Conservation (phyloP, 202 grass and related monocot species). For the Elaeis oleifera region DNA sequence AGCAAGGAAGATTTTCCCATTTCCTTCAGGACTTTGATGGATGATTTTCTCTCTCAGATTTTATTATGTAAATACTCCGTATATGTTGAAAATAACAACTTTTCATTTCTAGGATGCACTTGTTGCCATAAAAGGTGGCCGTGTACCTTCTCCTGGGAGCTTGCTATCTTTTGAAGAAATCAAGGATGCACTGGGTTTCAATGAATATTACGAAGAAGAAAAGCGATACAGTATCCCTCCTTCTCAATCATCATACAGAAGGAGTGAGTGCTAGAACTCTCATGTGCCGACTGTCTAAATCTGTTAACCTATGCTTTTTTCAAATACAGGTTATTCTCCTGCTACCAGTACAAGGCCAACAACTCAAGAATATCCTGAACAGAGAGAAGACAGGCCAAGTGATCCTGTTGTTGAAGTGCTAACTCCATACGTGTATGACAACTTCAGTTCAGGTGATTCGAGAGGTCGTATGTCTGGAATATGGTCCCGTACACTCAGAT, state of each 20-base stretch:
- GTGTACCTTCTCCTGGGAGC: constrained; percentile 69
- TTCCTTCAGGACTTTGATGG: too few species aligned
- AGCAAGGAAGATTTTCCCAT: too few species aligned
- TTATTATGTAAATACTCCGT: too few species aligned
- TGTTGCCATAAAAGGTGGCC: constrained; percentile 73
- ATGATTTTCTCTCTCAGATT: too few species aligned
- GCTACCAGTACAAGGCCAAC: constrained; percentile 18
- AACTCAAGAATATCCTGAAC: constrained; percentile 32
- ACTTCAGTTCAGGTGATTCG: constrained; percentile 41
- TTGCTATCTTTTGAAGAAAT: constrained; percentile 97
- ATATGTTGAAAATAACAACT: too few species aligned
- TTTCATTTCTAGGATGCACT: constrained; percentile 65
- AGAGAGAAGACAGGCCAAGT: constrained; percentile 24
- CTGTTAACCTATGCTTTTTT: not conserved
- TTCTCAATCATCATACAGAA: constrained; percentile 35
- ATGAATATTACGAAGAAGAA: constrained; percentile 90
- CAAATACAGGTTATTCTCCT: constrained; percentile 41
- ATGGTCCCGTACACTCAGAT: constrained; percentile 66
- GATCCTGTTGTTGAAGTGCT: constrained; percentile 79
- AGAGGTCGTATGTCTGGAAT: constrained; percentile 52
- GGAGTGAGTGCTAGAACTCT: constrained; percentile 10
- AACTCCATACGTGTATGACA: constrained; percentile 50
- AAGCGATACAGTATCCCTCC: constrained; percentile 45
- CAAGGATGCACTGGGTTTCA: constrained; percentile 82
- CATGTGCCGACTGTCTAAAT: not conserved